Base-by-base conservation (phyloP, 2,329 filamentous ascomycete species). In the Talaromyces marneffei region DNA sequence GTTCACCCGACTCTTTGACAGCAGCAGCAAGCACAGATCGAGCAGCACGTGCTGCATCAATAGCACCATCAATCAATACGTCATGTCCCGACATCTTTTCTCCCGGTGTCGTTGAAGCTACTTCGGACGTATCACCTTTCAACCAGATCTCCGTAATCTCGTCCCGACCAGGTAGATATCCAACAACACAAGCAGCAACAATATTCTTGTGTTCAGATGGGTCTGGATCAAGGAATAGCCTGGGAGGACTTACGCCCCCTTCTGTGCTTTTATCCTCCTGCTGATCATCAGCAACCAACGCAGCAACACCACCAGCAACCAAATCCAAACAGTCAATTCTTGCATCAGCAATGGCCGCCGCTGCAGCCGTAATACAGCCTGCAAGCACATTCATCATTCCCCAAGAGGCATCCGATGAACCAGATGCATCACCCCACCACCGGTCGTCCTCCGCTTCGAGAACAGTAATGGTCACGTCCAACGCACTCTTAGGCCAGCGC, bases 61-160 rank as follows among this genome's bases (percentile, higher is more conserved):
- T 84, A 57, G 87, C 86, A 63, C 81, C 82, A 67, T 89, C 85
- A 33, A 87, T 78, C 56, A 89, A 73, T 18, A 79, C 73, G 62
- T 87, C 84, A 68, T 77, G 71, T 5, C 68, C 68, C 4, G 77
- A 59, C 72, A 74, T 58, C 68, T 69, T 55, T 72, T 75, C 60
- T 37, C 64, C 57, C 29, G 66, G 66, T 46, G 23, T 57, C 31
- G 66, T 68, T 52, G 68, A 65, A 25, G 68, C 65, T 12, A 65
- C 67, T 60, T 68, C 71, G 3, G 76, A 75, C 57, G 79, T 75
- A 70, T 87, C 82, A 18, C 94, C 93, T 77, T 92, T 97, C 70
- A 95, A 85, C 94, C 94, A 99, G 18, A 97, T 76, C 71, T 96
- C 92, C 8, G 93, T 97, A 57, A 97, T 86, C 75, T 99, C 94